Evolutionary conservation across 768 basidiomycete genomes (phyloP), one percentile per base, ranked within the genome.

Genomic region (Leccinum variicolor): DNA sequence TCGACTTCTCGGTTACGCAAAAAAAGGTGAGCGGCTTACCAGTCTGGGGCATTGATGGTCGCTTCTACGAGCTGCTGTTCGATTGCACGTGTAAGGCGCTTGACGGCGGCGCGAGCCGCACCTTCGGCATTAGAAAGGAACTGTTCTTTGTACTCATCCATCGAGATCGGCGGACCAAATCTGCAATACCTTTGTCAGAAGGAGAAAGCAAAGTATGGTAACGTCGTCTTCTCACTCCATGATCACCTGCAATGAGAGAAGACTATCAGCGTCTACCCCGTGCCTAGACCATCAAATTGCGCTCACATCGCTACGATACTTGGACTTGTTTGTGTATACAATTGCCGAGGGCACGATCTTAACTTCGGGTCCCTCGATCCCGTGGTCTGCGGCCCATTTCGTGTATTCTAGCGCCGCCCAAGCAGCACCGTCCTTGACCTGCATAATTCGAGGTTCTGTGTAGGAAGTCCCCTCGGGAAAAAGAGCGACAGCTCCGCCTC

Each of bases 381-480:
- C 78, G 64, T 85, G 77, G 55, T 85, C 83, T 59, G 75, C 75
- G 36, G 84, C 77, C 84, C 92, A 94, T 65, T 89, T 88, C 10
- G 84, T 79, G 71, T 94, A 98, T 74, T 98, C 97, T 62, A 98
- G 78, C 5, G 94, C 91, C 50, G 93, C 89, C 94, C 94, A 98
- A 11, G 94, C 86, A 33, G 92, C 90, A 28, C 96, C 96, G 65
- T 98, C 95, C 68, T 92, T 92, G 66, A 92, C 84, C 61, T 94
- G 90, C 83, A 95, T 87, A 64, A 98, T 92, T 55, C 85, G 82
- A 10, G 95, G 94, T 67, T 94, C 92, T 3, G 94, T 97, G 73
- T 98, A 96, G 66, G 88, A 90, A 19, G 90, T 92, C 43, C 93
- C 94, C 72, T 96, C 94, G 8, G 94, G 94, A 70, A 99, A 99